Percentiles rank a stretch among this genome's conserved stretches.
Evolutionary conservation across 371 early-diverging fungal genomes (phyloP).

Genomic region (Batkoa obscura): DNA sequence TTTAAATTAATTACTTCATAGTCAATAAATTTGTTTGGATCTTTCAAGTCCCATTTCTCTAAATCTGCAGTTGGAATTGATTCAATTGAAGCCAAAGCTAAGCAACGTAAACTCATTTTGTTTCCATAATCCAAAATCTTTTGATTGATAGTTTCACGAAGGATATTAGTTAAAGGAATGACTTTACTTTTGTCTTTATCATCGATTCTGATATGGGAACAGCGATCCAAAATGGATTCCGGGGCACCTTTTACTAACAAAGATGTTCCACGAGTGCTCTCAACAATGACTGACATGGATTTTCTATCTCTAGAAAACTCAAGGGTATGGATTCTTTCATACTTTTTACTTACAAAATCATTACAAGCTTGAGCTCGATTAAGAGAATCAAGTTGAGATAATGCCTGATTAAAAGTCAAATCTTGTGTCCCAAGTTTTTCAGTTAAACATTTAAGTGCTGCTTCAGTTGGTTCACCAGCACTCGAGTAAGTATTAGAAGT

Average conservation of each 20-base stretch:
- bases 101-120: slow-evolving; percentile 57
- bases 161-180: slow-evolving; percentile 40
- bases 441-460: slow-evolving; percentile 81
- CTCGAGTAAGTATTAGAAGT: slow-evolving; percentile 17
- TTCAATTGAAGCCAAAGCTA: slow-evolving; percentile 75
- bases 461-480: slow-evolving; percentile 97
- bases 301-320: slow-evolving; percentile 94
- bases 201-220: slow-evolving; percentile 37
- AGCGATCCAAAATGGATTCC: slow-evolving; percentile 79
- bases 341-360: slow-evolving; percentile 29
- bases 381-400: slow-evolving; percentile 18
- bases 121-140: slow-evolving; percentile 62
- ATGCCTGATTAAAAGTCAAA: slow-evolving; percentile 41
- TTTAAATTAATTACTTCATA: slow-evolving; percentile 25
- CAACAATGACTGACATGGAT: slow-evolving; percentile 80
- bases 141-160: slow-evolving; percentile 37
- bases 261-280: slow-evolving; percentile 12
- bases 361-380: slow-evolving; percentile 20
- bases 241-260: slow-evolving; percentile 87
- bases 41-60: slow-evolving; percentile 27
- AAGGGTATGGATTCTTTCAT: slow-evolving; percentile 37
- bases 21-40: slow-evolving; percentile 36
- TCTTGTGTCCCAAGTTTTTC: slow-evolving; percentile 79
- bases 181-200: slow-evolving; percentile 16
- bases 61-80: slow-evolving; percentile 19